phyloP scores from a whole-genome alignment of 1,284 basidiomycete species.

The Fomes fomentarius region DNA sequence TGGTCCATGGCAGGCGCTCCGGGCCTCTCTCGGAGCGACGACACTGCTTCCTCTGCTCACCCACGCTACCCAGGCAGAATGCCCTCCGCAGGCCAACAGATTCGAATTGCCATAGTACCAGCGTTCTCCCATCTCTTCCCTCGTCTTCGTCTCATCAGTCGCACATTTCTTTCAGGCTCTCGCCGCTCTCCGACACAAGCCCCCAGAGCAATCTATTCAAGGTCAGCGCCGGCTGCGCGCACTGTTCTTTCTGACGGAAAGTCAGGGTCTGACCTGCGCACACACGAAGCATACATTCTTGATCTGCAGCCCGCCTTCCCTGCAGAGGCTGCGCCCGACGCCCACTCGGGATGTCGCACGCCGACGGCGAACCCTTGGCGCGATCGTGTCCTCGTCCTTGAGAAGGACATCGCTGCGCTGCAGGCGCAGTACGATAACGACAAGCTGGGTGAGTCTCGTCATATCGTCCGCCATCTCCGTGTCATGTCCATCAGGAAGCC shows the following conservation, averaged over 20 bases:
- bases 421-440: slow-evolving; percentile 44
- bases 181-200: slow-evolving; percentile 31
- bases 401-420: slow-evolving; percentile 42
- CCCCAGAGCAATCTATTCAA: slow-evolving; percentile 40
- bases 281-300: slow-evolving; percentile 45
- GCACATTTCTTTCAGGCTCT: slow-evolving; percentile 26
- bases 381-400: slow-evolving; percentile 46
- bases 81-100: slow-evolving; percentile 11
- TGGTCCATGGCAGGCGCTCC: slow-evolving; percentile 3
- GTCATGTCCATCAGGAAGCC: slow-evolving; percentile 10
- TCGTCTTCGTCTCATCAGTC: slow-evolving; percentile 10
- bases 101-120: slow-evolving; percentile 30
- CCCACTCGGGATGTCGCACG: background rate
- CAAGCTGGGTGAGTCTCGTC: slow-evolving; percentile 41
- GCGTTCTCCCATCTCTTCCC: background rate
- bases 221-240: slow-evolving; percentile 36
- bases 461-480: background rate
- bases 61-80: background rate
- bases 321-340: background rate
- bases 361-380: slow-evolving; percentile 44
- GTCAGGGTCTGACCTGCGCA: background rate
- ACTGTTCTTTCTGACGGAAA: background rate
- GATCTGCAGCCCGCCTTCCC: slow-evolving; percentile 45
- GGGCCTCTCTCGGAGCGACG: slow-evolving; percentile 14
- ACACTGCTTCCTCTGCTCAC: slow-evolving; percentile 7